Evolutionary conservation across 2,329 filamentous ascomycete species (phyloP).

Genomic region (Aspergillus transmontanensis): DNA sequence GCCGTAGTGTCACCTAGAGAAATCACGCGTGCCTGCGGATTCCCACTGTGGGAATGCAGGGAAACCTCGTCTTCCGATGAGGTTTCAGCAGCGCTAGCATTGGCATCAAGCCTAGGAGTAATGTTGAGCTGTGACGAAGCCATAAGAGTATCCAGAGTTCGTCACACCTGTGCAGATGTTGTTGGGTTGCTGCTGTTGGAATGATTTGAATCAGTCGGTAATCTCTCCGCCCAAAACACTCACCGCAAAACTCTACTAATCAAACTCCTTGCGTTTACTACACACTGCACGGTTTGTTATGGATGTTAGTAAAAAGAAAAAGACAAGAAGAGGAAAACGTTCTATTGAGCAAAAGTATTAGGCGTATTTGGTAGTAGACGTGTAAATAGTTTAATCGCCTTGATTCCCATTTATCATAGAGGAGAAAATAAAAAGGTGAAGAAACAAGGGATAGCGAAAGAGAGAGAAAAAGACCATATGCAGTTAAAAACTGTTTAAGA

Average conservation of each 20-base stretch:
- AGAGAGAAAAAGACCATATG: background rate
- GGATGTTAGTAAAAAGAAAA: background rate
- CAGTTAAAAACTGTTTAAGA: too few species aligned
- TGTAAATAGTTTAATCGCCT: background rate
- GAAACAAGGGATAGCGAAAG: background rate
- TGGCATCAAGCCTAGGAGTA: conserved; percentile 20
- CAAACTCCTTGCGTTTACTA: background rate
- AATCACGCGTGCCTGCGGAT: conserved; percentile 6
- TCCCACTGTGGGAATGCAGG: background rate
- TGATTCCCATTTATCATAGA: background rate
- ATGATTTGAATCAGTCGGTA: background rate
- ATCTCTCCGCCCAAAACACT: conserved; percentile 3
- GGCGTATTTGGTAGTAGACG: background rate
- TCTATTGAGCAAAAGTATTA: background rate
- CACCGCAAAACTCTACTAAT: conserved; percentile 6
- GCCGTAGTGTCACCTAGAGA: conserved; percentile 9
- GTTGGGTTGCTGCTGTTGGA: conserved; percentile 1
- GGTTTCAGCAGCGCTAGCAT: conserved; percentile 20
- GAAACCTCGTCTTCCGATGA: conserved; percentile 12
- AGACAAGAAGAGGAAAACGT: background rate
- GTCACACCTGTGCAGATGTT: conserved; percentile 2
- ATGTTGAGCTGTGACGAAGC: conserved; percentile 20
- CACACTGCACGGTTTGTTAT: background rate
- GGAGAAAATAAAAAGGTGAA: too few species aligned
- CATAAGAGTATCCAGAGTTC: conserved; percentile 20